phyloP scores from a whole-genome alignment of 1,284 basidiomycete species.

The Austroboletus niveus region DNA sequence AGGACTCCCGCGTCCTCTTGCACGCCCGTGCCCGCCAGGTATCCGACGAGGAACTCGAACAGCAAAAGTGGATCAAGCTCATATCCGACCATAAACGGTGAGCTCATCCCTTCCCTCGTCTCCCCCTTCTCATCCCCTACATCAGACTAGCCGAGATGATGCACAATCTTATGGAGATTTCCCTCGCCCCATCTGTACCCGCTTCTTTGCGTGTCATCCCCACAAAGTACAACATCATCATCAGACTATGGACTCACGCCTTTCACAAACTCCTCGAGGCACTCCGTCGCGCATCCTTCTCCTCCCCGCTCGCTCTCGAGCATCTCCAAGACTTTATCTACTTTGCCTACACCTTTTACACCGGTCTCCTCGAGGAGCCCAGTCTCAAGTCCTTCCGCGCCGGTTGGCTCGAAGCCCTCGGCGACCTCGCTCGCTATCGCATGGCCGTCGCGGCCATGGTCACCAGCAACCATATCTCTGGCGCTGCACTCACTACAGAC shows the following conservation, averaged over 20 bases:
- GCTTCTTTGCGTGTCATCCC: slow-evolving; percentile 87
- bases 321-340: slow-evolving; percentile 91
- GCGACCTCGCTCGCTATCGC: slow-evolving; percentile 91
- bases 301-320: slow-evolving; percentile 62
- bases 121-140: slow-evolving; percentile 2
- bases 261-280: slow-evolving; percentile 91
- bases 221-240: slow-evolving; percentile 92
- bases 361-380: slow-evolving; percentile 83
- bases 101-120: slow-evolving; percentile 18
- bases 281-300: slow-evolving; percentile 77
- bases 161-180: slow-evolving; percentile 84
- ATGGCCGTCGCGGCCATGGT: slow-evolving; percentile 87
- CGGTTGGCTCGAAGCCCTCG: slow-evolving; percentile 94
- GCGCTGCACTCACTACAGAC: slow-evolving; percentile 45
- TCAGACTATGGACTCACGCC: slow-evolving; percentile 87
- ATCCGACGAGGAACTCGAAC: slow-evolving; percentile 54
- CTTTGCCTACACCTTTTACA: slow-evolving; percentile 94
- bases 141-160: slow-evolving; percentile 84
- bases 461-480: slow-evolving; percentile 40
- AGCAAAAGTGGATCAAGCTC: slow-evolving; percentile 62
- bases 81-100: slow-evolving; percentile 72
- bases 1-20: slow-evolving; percentile 53
- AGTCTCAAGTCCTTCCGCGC: slow-evolving; percentile 69
- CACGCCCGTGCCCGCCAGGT: slow-evolving; percentile 41
- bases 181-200: slow-evolving; percentile 84